Base-by-base conservation (phyloP, 2,329 filamentous ascomycete species). In the Verruconis gallopava region DNA sequence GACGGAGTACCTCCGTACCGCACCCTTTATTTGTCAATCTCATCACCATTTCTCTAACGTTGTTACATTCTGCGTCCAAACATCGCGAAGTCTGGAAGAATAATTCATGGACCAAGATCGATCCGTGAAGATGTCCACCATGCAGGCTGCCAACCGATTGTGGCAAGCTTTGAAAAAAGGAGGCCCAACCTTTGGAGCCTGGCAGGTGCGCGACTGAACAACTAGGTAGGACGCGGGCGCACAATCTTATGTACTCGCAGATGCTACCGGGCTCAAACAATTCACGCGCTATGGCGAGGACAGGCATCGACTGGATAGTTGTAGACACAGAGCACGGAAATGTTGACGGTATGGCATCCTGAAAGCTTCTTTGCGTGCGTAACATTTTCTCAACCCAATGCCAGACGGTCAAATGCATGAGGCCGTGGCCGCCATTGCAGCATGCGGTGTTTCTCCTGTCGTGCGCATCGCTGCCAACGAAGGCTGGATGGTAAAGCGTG, bases 401-500 rank as follows among this genome's bases (percentile, higher is more conserved):
- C n/a, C 43, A 61, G 67, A 71, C 48, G 60, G 57, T 37, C 59
- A 64, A 46, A 75, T 74, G 71, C 70, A 73, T 48, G 68, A 73
- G 52, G 64, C 67, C 38, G 68, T 74, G 9, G 67, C 65, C 11
- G 63, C 64, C n/a, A 63, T 67, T 34, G 62, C 62, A 25, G 57
- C 59, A 18, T 62, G 61, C 40, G 62, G 62, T 11, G 60, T 66
- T 18, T 62, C 57, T 28, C 64, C 65, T 4, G 48, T 67, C 11
- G 64, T 68, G 15, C 57, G 62, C 40, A 68, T 77, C 33, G 64
- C 70, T 12, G 70, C 69, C 19, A 73, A 73, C 43, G 71, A 77
- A 56, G 63, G 67, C 37, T 76, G 71, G 72, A 74, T 75, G 71
- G 71, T 77, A 44, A 77, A 77, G 53, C 61, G 73, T 65, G 54